These are phyloP conservation scores for Hyaloperonospora brassicae DNA, from an alignment of 352 stramenopile genomes.

Conservation along the genomic window DNA sequence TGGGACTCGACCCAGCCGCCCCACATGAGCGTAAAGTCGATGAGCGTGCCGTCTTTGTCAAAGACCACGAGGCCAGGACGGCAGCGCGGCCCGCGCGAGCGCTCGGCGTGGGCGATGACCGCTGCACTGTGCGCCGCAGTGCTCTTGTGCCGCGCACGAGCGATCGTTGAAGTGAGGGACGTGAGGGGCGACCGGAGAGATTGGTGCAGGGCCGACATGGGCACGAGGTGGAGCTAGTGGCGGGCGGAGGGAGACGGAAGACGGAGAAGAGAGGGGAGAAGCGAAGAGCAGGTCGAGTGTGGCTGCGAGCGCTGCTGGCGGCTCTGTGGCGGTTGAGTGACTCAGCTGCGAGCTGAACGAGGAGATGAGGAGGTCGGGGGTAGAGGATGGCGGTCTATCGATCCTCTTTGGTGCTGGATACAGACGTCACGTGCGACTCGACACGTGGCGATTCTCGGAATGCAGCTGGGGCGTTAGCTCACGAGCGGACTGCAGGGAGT, in stretches of 20 bases:
- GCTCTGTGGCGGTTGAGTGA: too few relatives aligned
- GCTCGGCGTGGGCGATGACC: slow-evolving; percentile 19
- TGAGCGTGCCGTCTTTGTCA: slow-evolving; percentile 86
- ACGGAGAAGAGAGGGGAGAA: slow-evolving; percentile 3
- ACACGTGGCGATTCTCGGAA: too few relatives aligned
- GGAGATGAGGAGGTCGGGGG: too few relatives aligned
- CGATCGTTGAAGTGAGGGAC: slow-evolving; percentile 4
- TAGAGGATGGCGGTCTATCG: too few relatives aligned
- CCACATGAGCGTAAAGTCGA: slow-evolving; percentile 89
- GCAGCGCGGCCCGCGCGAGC: slow-evolving; percentile 29
- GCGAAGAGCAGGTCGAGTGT: not conserved
- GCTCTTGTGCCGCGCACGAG: slow-evolving; percentile 17
- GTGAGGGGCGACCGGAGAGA: not conserved
- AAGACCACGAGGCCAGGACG: slow-evolving; percentile 77
- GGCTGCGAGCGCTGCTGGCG: too few relatives aligned
- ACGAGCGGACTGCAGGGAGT: too few relatives aligned
- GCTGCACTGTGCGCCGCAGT: slow-evolving; percentile 24
- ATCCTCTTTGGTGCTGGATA: too few relatives aligned
- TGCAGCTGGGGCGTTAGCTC: too few relatives aligned
- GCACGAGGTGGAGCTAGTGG: slow-evolving; percentile 8
- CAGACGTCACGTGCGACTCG: too few relatives aligned
- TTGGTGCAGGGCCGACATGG: not conserved
- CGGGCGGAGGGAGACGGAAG: slow-evolving; percentile 2
- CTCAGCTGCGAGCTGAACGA: too few relatives aligned
- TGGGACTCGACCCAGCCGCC: slow-evolving; percentile 80